A percentile compares a stretch with the other conserved stretches of the same genome.
Evolutionary conservation across 140 eudicot genomes (phyloP).

Genomic region (Flaveria floridana): DNA sequence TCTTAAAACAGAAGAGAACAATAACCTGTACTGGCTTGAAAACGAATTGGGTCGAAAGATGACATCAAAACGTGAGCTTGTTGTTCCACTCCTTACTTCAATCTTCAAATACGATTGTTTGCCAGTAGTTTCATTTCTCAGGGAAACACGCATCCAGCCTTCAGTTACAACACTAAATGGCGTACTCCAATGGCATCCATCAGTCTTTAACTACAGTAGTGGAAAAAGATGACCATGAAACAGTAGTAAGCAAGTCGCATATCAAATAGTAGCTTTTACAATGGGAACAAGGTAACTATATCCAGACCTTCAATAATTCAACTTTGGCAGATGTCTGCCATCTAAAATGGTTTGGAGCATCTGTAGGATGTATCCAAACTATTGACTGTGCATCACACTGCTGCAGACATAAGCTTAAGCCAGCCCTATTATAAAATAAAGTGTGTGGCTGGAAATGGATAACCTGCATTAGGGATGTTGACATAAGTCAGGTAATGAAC

Average conservation of each 20-base stretch:
- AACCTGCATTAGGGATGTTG: conserved; percentile 56
- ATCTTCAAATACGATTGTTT: conserved; percentile 47
- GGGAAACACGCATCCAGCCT: conserved; percentile 66
- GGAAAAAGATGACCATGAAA: conserved; percentile 21
- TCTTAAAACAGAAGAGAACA: background rate
- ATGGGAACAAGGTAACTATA: conserved; percentile 2
- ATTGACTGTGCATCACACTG: conserved; percentile 68
- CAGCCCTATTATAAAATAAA: conserved; percentile 69
- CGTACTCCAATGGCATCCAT: conserved; percentile 76
- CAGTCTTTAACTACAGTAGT: conserved; percentile 56
- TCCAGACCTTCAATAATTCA: conserved; percentile 76
- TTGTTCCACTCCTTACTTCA: conserved; percentile 81
- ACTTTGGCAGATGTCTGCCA: conserved; percentile 71
- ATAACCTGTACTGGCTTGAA: conserved; percentile 91
- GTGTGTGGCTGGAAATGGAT: conserved; percentile 91
- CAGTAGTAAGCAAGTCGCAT: background rate
- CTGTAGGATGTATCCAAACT: conserved; percentile 66
- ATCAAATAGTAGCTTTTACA: background rate
- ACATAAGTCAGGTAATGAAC: background rate
- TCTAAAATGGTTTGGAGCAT: conserved; percentile 69
- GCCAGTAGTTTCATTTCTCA: conserved; percentile 49
- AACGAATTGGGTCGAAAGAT: conserved; percentile 74
- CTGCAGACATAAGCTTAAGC: conserved; percentile 66
- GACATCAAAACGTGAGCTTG: conserved; percentile 76
- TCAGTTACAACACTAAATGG: conserved; percentile 84